Conservation (phyloP, 176 grass and related monocot genomes). For the Dendrocalamus sinicus region DNA sequence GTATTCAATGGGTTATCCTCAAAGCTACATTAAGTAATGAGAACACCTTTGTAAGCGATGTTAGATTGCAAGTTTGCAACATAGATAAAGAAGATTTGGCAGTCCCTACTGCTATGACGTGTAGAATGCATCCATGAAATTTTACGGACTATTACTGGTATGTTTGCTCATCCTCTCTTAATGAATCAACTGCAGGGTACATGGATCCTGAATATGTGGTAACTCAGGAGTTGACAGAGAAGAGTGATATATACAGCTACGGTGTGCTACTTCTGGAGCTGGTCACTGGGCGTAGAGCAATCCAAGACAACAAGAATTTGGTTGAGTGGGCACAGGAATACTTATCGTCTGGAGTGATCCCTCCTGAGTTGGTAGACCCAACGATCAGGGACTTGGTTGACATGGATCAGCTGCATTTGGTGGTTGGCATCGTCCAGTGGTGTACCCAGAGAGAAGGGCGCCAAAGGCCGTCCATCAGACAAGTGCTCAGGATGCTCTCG, state of each 20-base stretch:
- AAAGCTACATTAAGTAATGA: not conserved
- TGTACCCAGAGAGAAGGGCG: conserved; percentile 84
- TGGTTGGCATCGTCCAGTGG: conserved; percentile 64
- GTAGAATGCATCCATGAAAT: not conserved
- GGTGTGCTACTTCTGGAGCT: conserved; percentile 89
- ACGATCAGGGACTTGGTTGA: conserved; percentile 55
- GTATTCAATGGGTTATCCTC: not conserved
- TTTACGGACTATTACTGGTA: not conserved
- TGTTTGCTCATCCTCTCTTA: conserved; percentile 3
- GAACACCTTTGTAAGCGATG: not conserved
- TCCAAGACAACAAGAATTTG: conserved; percentile 86
- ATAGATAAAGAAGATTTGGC: not conserved
- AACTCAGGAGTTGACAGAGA: conserved; percentile 93
- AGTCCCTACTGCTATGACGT: not conserved
- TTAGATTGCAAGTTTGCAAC: conserved; percentile 1
- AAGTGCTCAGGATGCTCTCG: conserved; percentile 80
- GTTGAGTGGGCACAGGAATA: conserved; percentile 81
- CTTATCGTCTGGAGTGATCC: conserved; percentile 55
- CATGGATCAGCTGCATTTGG: conserved; percentile 77
- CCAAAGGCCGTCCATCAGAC: conserved; percentile 85
- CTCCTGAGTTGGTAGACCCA: conserved; percentile 67
- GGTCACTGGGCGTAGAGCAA: conserved; percentile 78
- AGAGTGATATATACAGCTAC: conserved; percentile 98
- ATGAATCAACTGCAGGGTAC: conserved; percentile 62
- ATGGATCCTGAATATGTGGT: conserved; percentile 99